Percentiles rank a stretch among this genome's conserved stretches.
phyloP scores from a whole-genome alignment of 768 basidiomycete species.

The Boletus rubroflammeus region DNA sequence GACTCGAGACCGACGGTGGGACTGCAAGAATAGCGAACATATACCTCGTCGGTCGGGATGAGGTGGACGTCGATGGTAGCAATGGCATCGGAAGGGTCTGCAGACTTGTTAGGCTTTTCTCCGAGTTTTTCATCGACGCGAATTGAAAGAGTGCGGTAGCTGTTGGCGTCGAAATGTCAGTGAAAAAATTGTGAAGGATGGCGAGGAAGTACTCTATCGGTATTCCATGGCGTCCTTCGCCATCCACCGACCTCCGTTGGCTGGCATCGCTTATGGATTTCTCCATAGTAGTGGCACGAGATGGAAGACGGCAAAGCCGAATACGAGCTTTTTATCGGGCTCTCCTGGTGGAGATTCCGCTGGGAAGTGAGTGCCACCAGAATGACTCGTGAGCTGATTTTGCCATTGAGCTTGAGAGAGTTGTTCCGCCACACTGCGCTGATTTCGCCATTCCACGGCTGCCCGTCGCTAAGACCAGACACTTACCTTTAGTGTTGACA shows the following conservation, averaged over 20 bases:
- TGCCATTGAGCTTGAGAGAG: conserved; percentile 16
- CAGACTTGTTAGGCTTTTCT: conserved; percentile 14
- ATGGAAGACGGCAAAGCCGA: neutral
- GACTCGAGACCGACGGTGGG: conserved; percentile 46
- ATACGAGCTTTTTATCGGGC: conserved; percentile 14
- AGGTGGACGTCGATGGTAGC: conserved; percentile 48
- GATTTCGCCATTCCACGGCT: conserved; percentile 28
- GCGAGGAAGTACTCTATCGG: conserved; percentile 26
- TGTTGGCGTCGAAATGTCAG: conserved; percentile 5
- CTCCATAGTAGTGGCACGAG: conserved; percentile 16
- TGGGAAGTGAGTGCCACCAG: too few species aligned
- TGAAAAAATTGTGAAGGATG: neutral
- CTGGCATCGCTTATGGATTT: conserved; percentile 8
- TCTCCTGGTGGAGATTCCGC: neutral
- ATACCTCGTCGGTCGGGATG: conserved; percentile 39
- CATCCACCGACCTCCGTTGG: conserved; percentile 15
- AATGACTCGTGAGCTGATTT: conserved; percentile 21
- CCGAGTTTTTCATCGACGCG: conserved; percentile 35
- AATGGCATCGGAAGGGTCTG: conserved; percentile 39
- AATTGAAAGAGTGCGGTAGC: conserved; percentile 46
- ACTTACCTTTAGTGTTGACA: too few species aligned
- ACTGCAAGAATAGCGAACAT: conserved; percentile 41
- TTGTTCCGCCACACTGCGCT: conserved; percentile 11
- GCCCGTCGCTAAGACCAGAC: too few species aligned
- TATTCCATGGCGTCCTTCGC: conserved; percentile 26